Conservation (phyloP, 768 basidiomycete species). For the Nevesoporus exiguus region DNA sequence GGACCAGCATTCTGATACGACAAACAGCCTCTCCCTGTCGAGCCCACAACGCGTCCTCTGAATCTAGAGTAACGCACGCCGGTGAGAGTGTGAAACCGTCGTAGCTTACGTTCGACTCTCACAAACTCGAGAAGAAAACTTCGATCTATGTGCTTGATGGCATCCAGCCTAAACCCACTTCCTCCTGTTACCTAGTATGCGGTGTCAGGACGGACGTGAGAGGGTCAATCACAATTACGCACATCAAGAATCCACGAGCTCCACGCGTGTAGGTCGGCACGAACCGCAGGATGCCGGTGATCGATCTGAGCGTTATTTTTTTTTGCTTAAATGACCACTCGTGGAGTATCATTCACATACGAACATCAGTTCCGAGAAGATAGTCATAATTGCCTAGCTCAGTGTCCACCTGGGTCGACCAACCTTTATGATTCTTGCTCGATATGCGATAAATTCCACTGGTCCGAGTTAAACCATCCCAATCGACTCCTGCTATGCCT, state of each 20-base stretch:
- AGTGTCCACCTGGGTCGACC: conserved; percentile 76
- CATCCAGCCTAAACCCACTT: conserved; percentile 81
- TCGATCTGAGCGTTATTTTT: conserved; percentile 54
- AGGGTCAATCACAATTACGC: background rate
- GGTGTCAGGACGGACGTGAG: background rate
- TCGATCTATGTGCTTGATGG: conserved; percentile 85
- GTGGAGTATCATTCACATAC: conserved; percentile 16
- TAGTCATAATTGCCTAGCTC: conserved; percentile 91
- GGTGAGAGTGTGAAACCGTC: background rate
- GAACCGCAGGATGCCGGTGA: conserved; percentile 77
- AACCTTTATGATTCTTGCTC: conserved; percentile 63
- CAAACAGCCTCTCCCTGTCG: conserved; percentile 54
- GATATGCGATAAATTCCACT: conserved; percentile 72
- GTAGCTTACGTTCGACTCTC: conserved; percentile 20
- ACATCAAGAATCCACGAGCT: conserved; percentile 72
- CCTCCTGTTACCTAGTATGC: conserved; percentile 57
- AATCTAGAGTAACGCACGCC: conserved; percentile 38
- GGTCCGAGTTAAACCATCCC: conserved; percentile 65
- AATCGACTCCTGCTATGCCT: conserved; percentile 64
- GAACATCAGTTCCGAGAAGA: conserved; percentile 69
- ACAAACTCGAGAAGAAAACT: conserved; percentile 70
- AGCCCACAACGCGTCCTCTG: conserved; percentile 45
- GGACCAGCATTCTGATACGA: conserved; percentile 82
- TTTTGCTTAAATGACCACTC: conserved; percentile 1
- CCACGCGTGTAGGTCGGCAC: conserved; percentile 72